These are phyloP conservation scores for Lactarius sanguifluus DNA, from an alignment of 768 basidiomycete species.

Conservation along the genomic window DNA sequence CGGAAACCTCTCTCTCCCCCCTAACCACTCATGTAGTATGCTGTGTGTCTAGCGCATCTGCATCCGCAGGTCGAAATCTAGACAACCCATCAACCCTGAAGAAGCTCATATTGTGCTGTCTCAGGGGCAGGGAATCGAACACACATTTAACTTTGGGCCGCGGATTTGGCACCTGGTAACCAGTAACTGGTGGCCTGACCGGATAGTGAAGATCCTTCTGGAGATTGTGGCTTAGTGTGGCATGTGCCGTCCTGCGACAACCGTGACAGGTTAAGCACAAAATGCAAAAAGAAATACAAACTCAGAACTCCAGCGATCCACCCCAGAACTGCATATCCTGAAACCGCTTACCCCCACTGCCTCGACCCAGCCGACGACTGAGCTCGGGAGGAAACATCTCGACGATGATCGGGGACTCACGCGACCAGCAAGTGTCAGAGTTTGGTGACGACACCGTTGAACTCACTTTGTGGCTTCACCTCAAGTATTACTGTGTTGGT, in stretches of 20 bases:
- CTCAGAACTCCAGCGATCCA: conserved; percentile 10
- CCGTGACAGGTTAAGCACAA: not conserved
- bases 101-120: not conserved
- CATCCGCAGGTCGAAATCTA: not conserved
- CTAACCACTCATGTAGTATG: not conserved
- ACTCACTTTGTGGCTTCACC: not conserved
- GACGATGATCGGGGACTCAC: not conserved
- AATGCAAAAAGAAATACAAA: not conserved
- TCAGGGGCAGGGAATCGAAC: not conserved
- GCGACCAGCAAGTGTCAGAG: not conserved
- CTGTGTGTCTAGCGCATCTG: not conserved
- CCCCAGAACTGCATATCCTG: not conserved
- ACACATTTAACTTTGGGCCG: conserved; percentile 8
- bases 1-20: not conserved
- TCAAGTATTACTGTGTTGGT: not conserved
- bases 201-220: not conserved
- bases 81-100: not conserved
- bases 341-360: not conserved
- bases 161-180: not conserved
- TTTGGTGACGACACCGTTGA: not conserved
- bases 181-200: not conserved
- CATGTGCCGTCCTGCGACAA: not conserved
- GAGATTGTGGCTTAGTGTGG: not conserved
- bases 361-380: not conserved
- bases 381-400: not conserved